Conservation (phyloP, 306 rosid species). For the Fagus crenata region DNA sequence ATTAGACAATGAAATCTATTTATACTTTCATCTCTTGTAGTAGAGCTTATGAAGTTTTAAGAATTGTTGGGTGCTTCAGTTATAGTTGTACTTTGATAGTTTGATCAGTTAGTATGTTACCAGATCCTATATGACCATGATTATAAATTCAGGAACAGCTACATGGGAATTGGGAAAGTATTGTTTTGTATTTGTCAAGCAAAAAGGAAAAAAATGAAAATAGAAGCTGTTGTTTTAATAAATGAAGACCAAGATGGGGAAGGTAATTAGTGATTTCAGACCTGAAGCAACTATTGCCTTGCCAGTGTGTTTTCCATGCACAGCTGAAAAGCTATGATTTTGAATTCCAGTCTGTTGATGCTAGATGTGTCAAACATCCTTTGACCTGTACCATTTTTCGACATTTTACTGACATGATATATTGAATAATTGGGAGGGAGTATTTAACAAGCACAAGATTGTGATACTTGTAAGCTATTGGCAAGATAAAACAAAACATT, state of each 20-base stretch:
- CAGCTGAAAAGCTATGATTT: background rate
- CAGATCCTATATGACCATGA: background rate
- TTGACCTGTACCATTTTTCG: background rate
- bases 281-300: background rate
- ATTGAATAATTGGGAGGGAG: no score
- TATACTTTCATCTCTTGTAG: conserved; percentile 23
- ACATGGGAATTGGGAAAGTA: background rate
- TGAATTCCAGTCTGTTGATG: background rate
- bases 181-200: background rate
- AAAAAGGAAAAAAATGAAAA: background rate
- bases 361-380: background rate
- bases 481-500: background rate
- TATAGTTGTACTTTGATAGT: background rate
- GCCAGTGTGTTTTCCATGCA: background rate
- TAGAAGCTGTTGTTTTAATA: background rate
- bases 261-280: background rate
- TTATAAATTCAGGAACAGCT: background rate
- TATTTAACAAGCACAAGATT: no score
- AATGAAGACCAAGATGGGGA: background rate
- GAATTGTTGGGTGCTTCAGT: conserved; percentile 6
- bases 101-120: background rate
- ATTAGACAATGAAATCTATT: conserved; percentile 28
- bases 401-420: background rate
- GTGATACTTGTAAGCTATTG: background rate
- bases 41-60: conserved; percentile 21